Evolutionary conservation across 495 filamentous ascomycete genomes (phyloP).

Genomic region (Neurospora intermedia): DNA sequence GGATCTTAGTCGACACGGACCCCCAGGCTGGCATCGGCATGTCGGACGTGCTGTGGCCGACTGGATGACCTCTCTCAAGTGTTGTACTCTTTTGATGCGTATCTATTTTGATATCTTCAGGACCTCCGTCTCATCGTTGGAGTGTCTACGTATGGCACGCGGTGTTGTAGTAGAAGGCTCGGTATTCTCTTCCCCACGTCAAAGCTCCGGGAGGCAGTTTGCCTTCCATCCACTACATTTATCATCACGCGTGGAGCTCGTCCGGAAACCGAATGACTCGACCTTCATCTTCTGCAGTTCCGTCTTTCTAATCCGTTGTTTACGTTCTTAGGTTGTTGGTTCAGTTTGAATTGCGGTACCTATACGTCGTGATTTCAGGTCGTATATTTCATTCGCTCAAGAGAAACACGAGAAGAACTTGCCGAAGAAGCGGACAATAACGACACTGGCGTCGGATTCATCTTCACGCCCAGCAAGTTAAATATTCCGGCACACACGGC

Average conservation of each 20-base stretch:
- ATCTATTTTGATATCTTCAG: neutral
- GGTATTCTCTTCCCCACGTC: neutral
- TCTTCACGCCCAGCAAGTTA: neutral
- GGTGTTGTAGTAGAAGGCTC: neutral
- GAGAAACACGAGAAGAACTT: neutral
- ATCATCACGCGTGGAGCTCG: neutral
- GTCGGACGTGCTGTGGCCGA: neutral
- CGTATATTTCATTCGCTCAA: neutral
- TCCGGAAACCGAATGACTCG: neutral
- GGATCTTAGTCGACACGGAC: neutral
- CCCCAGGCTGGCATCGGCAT: neutral
- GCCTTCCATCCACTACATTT: neutral
- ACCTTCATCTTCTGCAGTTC: neutral
- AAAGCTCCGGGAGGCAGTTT: neutral
- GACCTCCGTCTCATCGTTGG: neutral
- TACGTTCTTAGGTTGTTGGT: neutral
- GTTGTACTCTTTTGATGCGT: neutral
- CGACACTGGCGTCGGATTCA: neutral
- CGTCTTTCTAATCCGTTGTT: neutral
- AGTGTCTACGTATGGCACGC: neutral
- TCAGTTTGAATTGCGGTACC: neutral
- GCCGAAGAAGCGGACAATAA: neutral
- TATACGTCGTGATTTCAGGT: neutral
- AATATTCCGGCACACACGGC: neutral
- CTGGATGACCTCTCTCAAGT: neutral